Evolutionary conservation across 2,329 filamentous ascomycete genomes (phyloP).

Genomic region (Metarhizium anisopliae): DNA sequence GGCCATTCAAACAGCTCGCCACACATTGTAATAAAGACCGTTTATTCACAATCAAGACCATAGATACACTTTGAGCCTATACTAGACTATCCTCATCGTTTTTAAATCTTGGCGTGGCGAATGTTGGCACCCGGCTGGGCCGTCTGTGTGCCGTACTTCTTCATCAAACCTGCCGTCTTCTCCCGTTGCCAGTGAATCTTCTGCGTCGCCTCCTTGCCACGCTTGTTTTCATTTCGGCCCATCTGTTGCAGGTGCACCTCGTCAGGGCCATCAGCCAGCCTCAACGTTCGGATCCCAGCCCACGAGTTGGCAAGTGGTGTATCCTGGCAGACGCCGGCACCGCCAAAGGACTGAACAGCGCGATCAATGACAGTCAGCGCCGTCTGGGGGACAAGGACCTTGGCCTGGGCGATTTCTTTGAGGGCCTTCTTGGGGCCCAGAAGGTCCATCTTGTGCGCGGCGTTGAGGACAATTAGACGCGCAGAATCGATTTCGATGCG

Average conservation of each 20-base stretch:
- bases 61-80: neutral
- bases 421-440: conserved; percentile 81
- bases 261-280: conserved; percentile 88
- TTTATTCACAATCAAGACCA: neutral
- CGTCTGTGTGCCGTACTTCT: conserved; percentile 40
- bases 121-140: conserved; percentile 45
- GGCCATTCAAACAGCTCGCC: neutral
- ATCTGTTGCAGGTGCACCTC: conserved; percentile 86
- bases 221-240: conserved; percentile 71
- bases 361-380: conserved; percentile 85
- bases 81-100: neutral
- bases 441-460: conserved; percentile 89
- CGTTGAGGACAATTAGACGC: conserved; percentile 83
- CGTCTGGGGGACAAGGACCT: conserved; percentile 79
- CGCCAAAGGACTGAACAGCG: conserved; percentile 87
- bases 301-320: conserved; percentile 84
- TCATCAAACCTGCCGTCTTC: conserved; percentile 57
- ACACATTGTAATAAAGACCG: neutral
- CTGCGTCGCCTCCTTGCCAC: conserved; percentile 49
- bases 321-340: conserved; percentile 85
- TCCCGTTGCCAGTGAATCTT: conserved; percentile 56
- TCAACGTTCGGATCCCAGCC: conserved; percentile 70
- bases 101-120: conserved; percentile 36
- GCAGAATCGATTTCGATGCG: conserved; percentile 91
- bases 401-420: conserved; percentile 90